phyloP scores from a whole-genome alignment of 148 eudicot species.

The Agrostemma githago region DNA sequence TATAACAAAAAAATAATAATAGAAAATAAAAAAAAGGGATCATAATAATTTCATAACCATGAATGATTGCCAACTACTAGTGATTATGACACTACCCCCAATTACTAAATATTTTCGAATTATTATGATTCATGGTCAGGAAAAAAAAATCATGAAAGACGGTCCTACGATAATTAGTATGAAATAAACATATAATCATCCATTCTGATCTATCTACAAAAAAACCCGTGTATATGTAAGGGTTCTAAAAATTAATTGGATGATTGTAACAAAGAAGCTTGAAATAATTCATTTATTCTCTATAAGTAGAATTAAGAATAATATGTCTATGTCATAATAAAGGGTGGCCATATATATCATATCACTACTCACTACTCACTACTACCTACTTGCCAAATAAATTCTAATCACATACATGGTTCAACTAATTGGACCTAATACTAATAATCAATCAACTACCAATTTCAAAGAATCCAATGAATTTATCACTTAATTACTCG shows the following conservation, averaged over 20 bases:
- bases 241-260: too few species aligned
- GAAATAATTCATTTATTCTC: too few species aligned
- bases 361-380: too few species aligned
- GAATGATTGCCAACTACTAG: conserved; percentile 5
- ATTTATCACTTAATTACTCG: neutral
- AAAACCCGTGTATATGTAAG: too few species aligned
- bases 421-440: conserved; percentile 17
- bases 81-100: conserved; percentile 11
- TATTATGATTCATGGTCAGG: neutral
- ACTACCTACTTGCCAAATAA: conserved; percentile 12
- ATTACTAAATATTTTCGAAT: neutral
- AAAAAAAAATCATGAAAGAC: neutral
- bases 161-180: too few species aligned
- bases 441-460: neutral
- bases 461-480: conserved; percentile 12
- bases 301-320: too few species aligned
- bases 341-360: neutral
- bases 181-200: too few species aligned
- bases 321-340: neutral
- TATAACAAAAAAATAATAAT: neutral
- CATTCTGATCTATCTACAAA: too few species aligned
- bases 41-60: neutral
- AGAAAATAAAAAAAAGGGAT: neutral
- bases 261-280: too few species aligned
- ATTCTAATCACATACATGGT: conserved; percentile 19